Evolutionary conservation across 1,139 yeast genomes (phyloP).

Genomic region (Saccharomyces hybrid): DNA sequence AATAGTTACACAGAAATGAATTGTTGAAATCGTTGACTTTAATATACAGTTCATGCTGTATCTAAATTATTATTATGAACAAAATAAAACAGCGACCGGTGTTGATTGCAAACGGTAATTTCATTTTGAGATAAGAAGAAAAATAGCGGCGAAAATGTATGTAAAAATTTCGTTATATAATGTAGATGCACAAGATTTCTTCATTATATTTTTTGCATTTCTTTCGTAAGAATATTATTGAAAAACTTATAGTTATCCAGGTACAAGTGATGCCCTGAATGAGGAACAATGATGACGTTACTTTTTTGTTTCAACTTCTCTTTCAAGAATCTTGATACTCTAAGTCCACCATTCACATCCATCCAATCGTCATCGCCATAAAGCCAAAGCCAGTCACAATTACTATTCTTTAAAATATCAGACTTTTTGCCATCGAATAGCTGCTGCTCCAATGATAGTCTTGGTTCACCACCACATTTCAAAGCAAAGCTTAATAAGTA

Average conservation of each 20-base stretch:
- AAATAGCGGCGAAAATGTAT: not conserved
- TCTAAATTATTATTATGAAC: too few species aligned
- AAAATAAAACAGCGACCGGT: too few species aligned
- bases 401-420: slow-evolving; percentile 23
- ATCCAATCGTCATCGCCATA: slow-evolving; percentile 78
- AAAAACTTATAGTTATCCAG: slow-evolving; percentile 48
- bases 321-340: slow-evolving; percentile 22
- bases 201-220: slow-evolving; percentile 34
- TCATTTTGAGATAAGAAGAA: not conserved
- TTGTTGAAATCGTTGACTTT: too few species aligned
- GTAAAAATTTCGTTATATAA: not conserved
- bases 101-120: too few species aligned
- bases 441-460: slow-evolving; percentile 51
- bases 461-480: slow-evolving; percentile 71
- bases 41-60: too few species aligned
- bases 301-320: slow-evolving; percentile 34
- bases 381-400: slow-evolving; percentile 55
- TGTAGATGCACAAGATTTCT: not conserved
- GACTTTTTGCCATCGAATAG: slow-evolving; percentile 33
- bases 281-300: slow-evolving; percentile 40
- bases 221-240: slow-evolving; percentile 42
- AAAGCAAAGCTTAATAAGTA: slow-evolving; percentile 61
- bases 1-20: too few species aligned
- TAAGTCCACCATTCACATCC: slow-evolving; percentile 51
- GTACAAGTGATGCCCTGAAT: slow-evolving; percentile 67